Evolutionary conservation across 2,329 filamentous ascomycete species (phyloP), one percentile per base, ranked within the genome.

Genomic region (Calycina marina): DNA sequence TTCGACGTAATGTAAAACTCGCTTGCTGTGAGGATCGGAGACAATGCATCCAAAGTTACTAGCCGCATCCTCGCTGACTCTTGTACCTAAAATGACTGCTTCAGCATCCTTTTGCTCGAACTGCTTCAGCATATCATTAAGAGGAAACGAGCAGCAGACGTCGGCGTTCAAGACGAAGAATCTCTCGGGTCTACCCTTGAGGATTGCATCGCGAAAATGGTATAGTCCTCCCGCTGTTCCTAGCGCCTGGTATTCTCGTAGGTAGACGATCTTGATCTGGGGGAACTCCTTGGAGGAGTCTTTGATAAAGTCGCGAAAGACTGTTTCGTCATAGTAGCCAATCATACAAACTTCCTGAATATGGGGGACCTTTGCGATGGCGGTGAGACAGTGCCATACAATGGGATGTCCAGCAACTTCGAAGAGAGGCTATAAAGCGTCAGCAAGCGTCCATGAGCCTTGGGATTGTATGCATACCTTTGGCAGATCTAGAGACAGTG

Each of bases 11-110:
- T 98, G 90, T 39, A 96, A 76, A 28, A 98, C 90, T 45, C 88
- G 84, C 56, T 88, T 86, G 43, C 82, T 93, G 61, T 94, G 84
- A 26, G 79, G 65, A 58, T 98, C 90, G 35, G 82, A 90, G 36
- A 96, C 90, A 52, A 96, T 93, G 68, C 90, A 98, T 41, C 90
- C 90, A 55, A 96, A 98, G 67, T 96, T 96, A 49, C 72, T 80
- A 18, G 90, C 88, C 13, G 86, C 81, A 36, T 96, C 88, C 52
- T 92, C 83, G 53, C 75, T 76, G 37, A 96, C 84, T 34, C 85
- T 70, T 25, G 90, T 98, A 33, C 90, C 90, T 42, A 98, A 66
- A 55, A 98, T 94, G 45, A 96, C 80, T 18, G 90, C 90, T 64
- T 96, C 90, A 36, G 88, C 90, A 49, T 94, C 83, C 63, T 84